A percentile compares a stretch with the other conserved stretches of the same genome.
phyloP scores from a whole-genome alignment of 768 basidiomycete genomes.

The Phylloporus arenicola region DNA sequence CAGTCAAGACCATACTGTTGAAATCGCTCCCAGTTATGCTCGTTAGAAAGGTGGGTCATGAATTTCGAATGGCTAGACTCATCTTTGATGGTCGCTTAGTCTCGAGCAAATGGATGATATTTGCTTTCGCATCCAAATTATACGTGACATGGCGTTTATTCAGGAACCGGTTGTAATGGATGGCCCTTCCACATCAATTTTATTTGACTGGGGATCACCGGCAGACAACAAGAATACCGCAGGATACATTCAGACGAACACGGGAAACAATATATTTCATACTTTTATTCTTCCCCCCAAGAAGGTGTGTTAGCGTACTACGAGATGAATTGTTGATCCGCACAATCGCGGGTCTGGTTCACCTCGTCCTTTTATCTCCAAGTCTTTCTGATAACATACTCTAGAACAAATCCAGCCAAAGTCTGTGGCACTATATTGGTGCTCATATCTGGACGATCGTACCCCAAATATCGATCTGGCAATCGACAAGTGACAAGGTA shows the following conservation, averaged over 20 bases:
- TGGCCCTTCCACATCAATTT: constrained; percentile 35
- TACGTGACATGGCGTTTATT: constrained; percentile 41
- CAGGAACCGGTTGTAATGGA: constrained; percentile 56
- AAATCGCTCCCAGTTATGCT: constrained; percentile 19
- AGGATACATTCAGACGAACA: constrained; percentile 29
- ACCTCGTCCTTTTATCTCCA: background rate
- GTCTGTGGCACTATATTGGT: constrained; percentile 47
- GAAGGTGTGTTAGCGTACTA: constrained; percentile 30
- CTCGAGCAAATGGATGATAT: constrained; percentile 34
- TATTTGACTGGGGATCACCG: constrained; percentile 50
- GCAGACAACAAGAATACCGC: constrained; percentile 30
- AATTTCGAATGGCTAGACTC: background rate
- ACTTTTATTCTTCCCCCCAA: constrained; percentile 46
- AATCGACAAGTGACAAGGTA: constrained; percentile 34
- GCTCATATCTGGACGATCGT: constrained; percentile 40
- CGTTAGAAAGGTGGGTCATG: constrained; percentile 23
- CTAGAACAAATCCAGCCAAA: constrained; percentile 29
- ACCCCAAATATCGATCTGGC: constrained; percentile 35
- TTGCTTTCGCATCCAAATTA: constrained; percentile 41
- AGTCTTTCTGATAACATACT: constrained; percentile 3
- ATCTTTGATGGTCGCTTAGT: constrained; percentile 18
- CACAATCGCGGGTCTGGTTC: too few species aligned
- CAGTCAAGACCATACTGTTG: background rate
- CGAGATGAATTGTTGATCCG: too few species aligned
- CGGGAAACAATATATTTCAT: constrained; percentile 34